Conservation (phyloP, 2,329 filamentous ascomycete species). For the Claviceps sp. region DNA sequence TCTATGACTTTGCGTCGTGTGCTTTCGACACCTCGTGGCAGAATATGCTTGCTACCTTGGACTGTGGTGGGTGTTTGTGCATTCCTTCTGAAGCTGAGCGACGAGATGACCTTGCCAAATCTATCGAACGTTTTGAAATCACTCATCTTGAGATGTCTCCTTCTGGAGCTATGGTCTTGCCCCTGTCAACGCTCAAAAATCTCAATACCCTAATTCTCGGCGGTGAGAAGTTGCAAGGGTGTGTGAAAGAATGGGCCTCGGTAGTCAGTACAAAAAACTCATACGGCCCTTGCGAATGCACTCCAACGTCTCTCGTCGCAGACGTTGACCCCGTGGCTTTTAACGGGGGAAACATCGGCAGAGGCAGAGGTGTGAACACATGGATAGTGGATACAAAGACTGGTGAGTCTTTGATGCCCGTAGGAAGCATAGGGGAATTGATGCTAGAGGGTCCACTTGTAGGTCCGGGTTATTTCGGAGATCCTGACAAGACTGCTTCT, state of each 20-base stretch:
- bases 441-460: conserved; percentile 8
- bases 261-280: conserved; percentile 4
- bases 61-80: conserved; percentile 10
- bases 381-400: conserved; percentile 7
- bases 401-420: conserved; percentile 2
- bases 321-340: conserved; percentile 10
- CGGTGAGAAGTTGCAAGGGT: background rate
- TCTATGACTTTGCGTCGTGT: conserved; percentile 13
- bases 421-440: conserved; percentile 8
- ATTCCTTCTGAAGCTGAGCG: conserved; percentile 9
- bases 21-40: conserved; percentile 10
- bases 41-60: conserved; percentile 10
- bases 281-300: conserved; percentile 4
- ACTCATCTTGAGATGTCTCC: conserved; percentile 1
- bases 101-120: background rate
- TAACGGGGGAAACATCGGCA: conserved; percentile 10
- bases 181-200: background rate
- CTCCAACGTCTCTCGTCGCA: conserved; percentile 5
- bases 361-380: conserved; percentile 3
- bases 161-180: conserved; percentile 1
- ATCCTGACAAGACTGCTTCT: conserved; percentile 6
- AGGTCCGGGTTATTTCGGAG: conserved; percentile 8
- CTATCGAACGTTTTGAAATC: background rate
- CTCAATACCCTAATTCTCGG: conserved; percentile 4
- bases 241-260: background rate